Evolutionary conservation across 2,329 filamentous ascomycete species (phyloP).

Genomic region (Geoglossum cookeanum): DNA sequence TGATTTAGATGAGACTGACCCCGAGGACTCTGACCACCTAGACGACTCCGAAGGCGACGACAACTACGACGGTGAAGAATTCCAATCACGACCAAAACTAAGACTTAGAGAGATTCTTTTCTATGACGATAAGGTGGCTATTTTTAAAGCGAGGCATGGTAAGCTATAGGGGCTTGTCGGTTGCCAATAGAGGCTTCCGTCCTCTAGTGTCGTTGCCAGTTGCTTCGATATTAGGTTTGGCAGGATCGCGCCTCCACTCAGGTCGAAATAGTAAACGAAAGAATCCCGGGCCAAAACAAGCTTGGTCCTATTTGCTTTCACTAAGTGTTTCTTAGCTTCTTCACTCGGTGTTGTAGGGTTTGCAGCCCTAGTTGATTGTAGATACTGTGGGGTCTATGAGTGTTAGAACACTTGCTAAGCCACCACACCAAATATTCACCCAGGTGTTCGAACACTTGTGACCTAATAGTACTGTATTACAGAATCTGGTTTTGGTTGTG

Average conservation of each 20-base stretch:
- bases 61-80: slow-evolving; percentile 27
- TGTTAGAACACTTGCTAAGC: too few relatives aligned
- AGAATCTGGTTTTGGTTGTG: too few relatives aligned
- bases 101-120: slow-evolving; percentile 61
- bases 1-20: slow-evolving; percentile 9
- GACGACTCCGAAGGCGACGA: slow-evolving; percentile 27
- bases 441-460: too few relatives aligned
- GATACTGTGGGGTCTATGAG: neutral
- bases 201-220: neutral
- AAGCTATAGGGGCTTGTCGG: slow-evolving; percentile 4
- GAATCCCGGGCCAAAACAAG: too few relatives aligned
- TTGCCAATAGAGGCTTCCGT: neutral
- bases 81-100: slow-evolving; percentile 31
- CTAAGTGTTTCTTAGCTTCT: neutral
- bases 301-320: neutral
- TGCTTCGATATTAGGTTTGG: neutral
- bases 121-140: slow-evolving; percentile 65
- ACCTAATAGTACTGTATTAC: too few relatives aligned
- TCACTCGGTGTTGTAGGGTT: neutral
- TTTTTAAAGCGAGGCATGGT: slow-evolving; percentile 59
- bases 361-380: neutral
- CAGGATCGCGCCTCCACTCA: neutral
- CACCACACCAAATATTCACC: too few relatives aligned
- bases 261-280: too few relatives aligned
- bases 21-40: slow-evolving; percentile 16